Base-by-base conservation (phyloP, 2,329 filamentous ascomycete species). In the Botrytis fabae region DNA sequence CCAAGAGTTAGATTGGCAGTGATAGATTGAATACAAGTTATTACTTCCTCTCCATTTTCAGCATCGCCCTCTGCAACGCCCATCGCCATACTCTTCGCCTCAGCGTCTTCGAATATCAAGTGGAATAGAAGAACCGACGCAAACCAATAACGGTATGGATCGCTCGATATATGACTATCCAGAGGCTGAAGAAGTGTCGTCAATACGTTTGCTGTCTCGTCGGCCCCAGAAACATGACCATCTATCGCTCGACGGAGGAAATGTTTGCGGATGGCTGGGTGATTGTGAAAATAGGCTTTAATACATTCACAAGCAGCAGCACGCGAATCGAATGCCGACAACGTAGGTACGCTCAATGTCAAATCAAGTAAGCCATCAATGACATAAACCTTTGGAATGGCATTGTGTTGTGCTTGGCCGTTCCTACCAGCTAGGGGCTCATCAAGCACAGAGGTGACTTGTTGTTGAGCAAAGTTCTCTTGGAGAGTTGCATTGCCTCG, bases 351-450 rank as follows among this genome's bases (percentile, higher is more conserved):
- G 72, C 90, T 90, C 14, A 99, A 85, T 0, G 92, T 91, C 61
- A 98, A 84, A 77, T 98, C 94, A 65, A 99, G 85, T 28, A 99
- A 85, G 1, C 93, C 96, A 81, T 98, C 95, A 78, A 99, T 97
- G 44, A 99, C 94, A 82, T 97, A 97, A 48, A 95, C 90, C 72
- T 88, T 88, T 22, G 86, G 83, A 16, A 86, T 82, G n/a, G 85
- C 86, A 74, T 89, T 89, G 75, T 81, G 83, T 60, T 80, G 78
- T 35, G 80, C 78, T 63, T 85, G 82, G 46, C 83, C 85, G 74
- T 84, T 83, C 72, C 76, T 78, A 76, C 70, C 78, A 57, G 60
- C 80, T 66, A 77, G 77, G 16, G 80, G 77, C 63, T 81, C 77
- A 48, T 86, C 84, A 64, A 89, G 80, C 16, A 91, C 87, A 42